Base-by-base conservation (phyloP, 2,329 filamentous ascomycete species). In the Aureobasidium uvarum region DNA sequence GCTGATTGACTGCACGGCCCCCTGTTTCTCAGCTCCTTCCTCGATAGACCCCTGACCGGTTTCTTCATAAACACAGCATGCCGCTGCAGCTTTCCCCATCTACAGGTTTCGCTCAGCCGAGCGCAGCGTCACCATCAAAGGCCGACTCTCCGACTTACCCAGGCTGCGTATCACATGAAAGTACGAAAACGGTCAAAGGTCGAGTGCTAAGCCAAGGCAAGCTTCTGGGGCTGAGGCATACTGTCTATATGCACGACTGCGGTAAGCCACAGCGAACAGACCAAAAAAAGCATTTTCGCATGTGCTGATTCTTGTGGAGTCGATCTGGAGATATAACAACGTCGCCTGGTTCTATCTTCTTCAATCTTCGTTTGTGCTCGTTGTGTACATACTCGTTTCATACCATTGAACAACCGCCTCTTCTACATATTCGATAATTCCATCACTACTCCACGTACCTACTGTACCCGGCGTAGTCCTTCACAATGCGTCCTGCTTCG, bases 201-300 rank as follows among this genome's bases (percentile, higher is more conserved):
- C 39, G 11, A 18, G 25, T 36, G 18, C 60, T 64, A 18, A 64
- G 60, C 50, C 55, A 39, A 64, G 48, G 60, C 48, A 54, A 31
- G 48, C 18, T 36, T 28, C 45, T 45, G 46, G 38, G 46, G 60
- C 50, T 64, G 50, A 55, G 60, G 50, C 60, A 46, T 25, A n/a
- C 39, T 62, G 36, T 62, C 18, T 52, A 52, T 52, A 62, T 51
- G 59, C 46, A 51, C 20, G 46, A 38, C 50, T 64, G 60, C 60
- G 50, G 60, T 46, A 64, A 64, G 60, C 60, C 28, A 55, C 60
- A 64, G 48, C 55, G 25, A 59, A 20, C 11, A 23, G 18, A 25
- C 14, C 28, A 18, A 64, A 36, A 41, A 38, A 18, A 46, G 25
- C 50, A 23, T 25, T 54, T 25, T 48, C 31, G 38, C 60, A 55